Conservation (phyloP, 2,329 filamentous ascomycete species). For the Penicillium verrucosum region DNA sequence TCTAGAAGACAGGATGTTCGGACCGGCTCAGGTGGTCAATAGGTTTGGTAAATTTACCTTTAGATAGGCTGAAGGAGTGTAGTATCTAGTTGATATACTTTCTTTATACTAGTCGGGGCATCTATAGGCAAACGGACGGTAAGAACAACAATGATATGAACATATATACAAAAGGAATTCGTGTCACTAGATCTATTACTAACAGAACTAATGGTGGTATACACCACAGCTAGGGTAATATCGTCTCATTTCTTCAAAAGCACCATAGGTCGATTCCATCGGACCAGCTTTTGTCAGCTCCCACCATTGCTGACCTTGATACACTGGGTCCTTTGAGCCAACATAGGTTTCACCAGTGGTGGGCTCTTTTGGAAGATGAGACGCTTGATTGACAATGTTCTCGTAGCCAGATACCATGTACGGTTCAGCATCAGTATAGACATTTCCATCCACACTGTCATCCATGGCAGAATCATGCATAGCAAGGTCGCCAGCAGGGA, state of each 20-base stretch:
- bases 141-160: background rate
- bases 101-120: background rate
- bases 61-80: too few species aligned
- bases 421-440: slow-evolving; percentile 67
- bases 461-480: slow-evolving; percentile 24
- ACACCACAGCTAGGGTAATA: slow-evolving; percentile 21
- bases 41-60: background rate
- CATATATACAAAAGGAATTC: background rate
- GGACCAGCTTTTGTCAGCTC: slow-evolving; percentile 27
- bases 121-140: background rate
- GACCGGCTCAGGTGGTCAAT: too few species aligned
- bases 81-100: background rate
- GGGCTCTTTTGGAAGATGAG: slow-evolving; percentile 38
- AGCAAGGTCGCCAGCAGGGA: slow-evolving; percentile 5
- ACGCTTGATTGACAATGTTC: slow-evolving; percentile 62
- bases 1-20: background rate
- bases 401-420: slow-evolving; percentile 85
- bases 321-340: slow-evolving; percentile 41
- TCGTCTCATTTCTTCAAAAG: slow-evolving; percentile 34
- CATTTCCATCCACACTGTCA: slow-evolving; percentile 22
- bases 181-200: background rate
- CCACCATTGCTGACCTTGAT: slow-evolving; percentile 42
- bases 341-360: slow-evolving; percentile 35
- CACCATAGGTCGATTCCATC: slow-evolving; percentile 41
- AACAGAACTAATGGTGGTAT: background rate